Evolutionary conservation across 768 basidiomycete species (phyloP).

Genomic region (Trametes gibbosa): DNA sequence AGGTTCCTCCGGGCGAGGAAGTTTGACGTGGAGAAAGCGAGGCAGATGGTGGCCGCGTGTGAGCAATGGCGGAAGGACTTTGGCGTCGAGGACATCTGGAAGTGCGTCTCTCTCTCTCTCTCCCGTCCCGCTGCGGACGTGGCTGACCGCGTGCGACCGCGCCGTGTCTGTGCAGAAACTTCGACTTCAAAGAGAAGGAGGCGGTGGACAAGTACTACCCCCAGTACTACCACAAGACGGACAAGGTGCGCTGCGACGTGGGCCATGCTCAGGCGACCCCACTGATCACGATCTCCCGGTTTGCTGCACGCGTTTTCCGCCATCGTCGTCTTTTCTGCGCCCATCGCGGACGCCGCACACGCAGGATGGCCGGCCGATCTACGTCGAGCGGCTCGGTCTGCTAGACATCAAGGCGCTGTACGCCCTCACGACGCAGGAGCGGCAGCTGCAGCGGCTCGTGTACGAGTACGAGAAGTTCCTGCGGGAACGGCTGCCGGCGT

Average conservation of each 20-base stretch:
- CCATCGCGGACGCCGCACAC: background rate
- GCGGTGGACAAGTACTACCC: conserved; percentile 92
- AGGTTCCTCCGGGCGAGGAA: conserved; percentile 90
- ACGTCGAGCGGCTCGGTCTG: conserved; percentile 89
- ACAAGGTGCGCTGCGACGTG: conserved; percentile 61
- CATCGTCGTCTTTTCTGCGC: background rate
- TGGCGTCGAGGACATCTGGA: conserved; percentile 69
- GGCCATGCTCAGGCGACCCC: background rate
- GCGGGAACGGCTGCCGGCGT: conserved; percentile 75
- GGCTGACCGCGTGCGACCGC: background rate
- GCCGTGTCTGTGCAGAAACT: conserved; percentile 51
- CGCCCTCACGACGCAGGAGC: conserved; percentile 77
- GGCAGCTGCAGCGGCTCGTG: conserved; percentile 86
- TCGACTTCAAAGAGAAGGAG: conserved; percentile 80
- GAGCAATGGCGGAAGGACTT: conserved; percentile 92
- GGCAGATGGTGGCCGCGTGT: conserved; percentile 75
- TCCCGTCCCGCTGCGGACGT: background rate
- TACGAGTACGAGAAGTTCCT: conserved; percentile 92
- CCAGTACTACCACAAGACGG: conserved; percentile 94
- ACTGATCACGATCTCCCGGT: background rate
- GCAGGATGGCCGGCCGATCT: conserved; percentile 92
- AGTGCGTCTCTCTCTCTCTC: conserved; percentile 40
- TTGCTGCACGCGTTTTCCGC: background rate
- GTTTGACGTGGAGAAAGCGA: conserved; percentile 82
- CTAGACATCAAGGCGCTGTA: conserved; percentile 87